Evolutionary conservation across 1,139 yeast species (phyloP).

Genomic region (Scheffersomyces stambukii): DNA sequence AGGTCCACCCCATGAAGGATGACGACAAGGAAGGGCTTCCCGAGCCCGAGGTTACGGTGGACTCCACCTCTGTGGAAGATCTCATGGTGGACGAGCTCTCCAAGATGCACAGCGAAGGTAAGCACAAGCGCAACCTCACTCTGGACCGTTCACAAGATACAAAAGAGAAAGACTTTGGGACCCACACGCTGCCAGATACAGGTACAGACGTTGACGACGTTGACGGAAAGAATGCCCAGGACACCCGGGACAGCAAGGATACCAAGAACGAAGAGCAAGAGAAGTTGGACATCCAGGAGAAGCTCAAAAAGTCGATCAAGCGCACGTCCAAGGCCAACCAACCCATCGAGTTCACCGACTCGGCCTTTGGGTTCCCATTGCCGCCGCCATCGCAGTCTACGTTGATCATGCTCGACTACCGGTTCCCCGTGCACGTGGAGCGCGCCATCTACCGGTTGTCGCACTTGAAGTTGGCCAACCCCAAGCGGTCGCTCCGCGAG

Average conservation of each 20-base stretch:
- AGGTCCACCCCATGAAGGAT: too few species aligned
- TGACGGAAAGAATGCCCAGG: constrained; percentile 6
- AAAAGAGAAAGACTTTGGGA: constrained; percentile 7
- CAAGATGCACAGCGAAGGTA: too few species aligned
- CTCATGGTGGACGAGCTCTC: too few species aligned
- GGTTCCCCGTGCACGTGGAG: constrained; percentile 93
- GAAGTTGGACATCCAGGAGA: constrained; percentile 44
- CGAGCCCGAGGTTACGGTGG: background rate
- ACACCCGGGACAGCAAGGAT: constrained; percentile 8
- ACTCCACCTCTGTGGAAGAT: too few species aligned
- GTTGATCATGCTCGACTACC: constrained; percentile 70
- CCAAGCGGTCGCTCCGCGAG: constrained; percentile 84
- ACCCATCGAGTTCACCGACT: constrained; percentile 72
- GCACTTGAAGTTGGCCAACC: constrained; percentile 89
- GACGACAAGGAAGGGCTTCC: background rate
- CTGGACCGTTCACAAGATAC: constrained; percentile 4
- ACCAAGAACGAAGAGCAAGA: constrained; percentile 24
- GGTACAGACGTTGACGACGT: constrained; percentile 2
- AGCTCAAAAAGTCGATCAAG: constrained; percentile 40
- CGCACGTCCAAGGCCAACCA: constrained; percentile 53
- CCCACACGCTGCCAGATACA: constrained; percentile 4
- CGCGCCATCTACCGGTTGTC: constrained; percentile 90
- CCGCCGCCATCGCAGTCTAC: constrained; percentile 78
- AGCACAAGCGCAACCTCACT: constrained; percentile 1
- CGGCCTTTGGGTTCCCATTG: constrained; percentile 81